Conservation (phyloP, 805 yeast genomes). For the Hanseniaspora vineae region DNA sequence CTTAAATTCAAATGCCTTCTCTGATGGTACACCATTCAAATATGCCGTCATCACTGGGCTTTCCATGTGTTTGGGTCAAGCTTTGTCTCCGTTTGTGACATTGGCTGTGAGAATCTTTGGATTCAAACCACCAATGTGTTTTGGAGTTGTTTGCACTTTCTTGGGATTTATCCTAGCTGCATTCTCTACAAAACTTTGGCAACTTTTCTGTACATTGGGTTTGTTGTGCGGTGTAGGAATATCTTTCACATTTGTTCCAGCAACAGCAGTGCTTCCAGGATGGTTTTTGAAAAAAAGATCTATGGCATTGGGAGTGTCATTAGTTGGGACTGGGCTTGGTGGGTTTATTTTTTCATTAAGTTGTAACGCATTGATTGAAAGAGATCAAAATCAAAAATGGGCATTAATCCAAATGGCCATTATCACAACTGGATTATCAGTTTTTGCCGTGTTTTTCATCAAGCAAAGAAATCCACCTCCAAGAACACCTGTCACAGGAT, state of each 20-base stretch:
- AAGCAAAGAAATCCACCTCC: slow-evolving; percentile 29
- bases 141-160: slow-evolving; percentile 41
- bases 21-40: slow-evolving; percentile 43
- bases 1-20: slow-evolving; percentile 34
- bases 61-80: slow-evolving; percentile 42
- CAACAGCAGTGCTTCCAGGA: slow-evolving; percentile 47
- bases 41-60: slow-evolving; percentile 61
- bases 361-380: slow-evolving; percentile 30
- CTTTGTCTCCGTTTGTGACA: slow-evolving; percentile 44
- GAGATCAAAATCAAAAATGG: slow-evolving; percentile 32
- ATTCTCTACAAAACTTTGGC: slow-evolving; percentile 47
- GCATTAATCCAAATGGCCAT: slow-evolving; percentile 35
- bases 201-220: slow-evolving; percentile 57
- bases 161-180: slow-evolving; percentile 49
- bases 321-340: slow-evolving; percentile 41
- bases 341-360: slow-evolving; percentile 34
- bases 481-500: slow-evolving; percentile 1
- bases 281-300: slow-evolving; percentile 59
- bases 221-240: slow-evolving; percentile 39
- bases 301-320: slow-evolving; percentile 36
- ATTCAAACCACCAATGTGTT: slow-evolving; percentile 30
- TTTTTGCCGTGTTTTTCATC: slow-evolving; percentile 30
- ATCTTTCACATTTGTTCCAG: slow-evolving; percentile 46
- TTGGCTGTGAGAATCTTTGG: slow-evolving; percentile 38
- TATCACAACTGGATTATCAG: slow-evolving; percentile 25